Evolutionary conservation across 169 alveolate genomes (phyloP), one percentile per base, ranked within the genome.

Genomic region (Plasmodium sp.): DNA sequence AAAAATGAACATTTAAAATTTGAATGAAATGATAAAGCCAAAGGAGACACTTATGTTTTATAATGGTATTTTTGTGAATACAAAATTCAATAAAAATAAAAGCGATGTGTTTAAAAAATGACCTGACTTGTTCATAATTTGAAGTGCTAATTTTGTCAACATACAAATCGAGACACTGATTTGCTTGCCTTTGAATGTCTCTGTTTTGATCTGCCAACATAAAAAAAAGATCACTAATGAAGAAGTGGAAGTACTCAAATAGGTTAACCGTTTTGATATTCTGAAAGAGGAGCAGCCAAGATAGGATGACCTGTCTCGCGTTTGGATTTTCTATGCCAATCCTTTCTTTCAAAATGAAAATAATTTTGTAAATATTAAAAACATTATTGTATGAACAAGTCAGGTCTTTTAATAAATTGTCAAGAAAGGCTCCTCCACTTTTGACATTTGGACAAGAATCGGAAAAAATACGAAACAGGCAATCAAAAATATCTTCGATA

Each of bases 371-470:
- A 2, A 88, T 80, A 80, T 88, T 79, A 80, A 88, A 88, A 45
- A 88, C 82, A 51, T 92, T 92, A 41, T 95, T 94, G 86, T 85
- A 92, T 73, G 96, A 95, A 86, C 96, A 93, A 67, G 95, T 81
- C 77, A 94, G 84, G 72, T 95, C 98, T 73, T 93, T 81, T 91
- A 96, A 82, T 18, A 96, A 95, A 58, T 96, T 94, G 81, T 95
- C 96, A 36, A 96, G 84, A 75, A 93, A 90, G 45, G 88, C 94
- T 48, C 96, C 93, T n/a, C 96, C 96, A 58, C 91, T 94, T 84
- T 93, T 95, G 5, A 96, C 98, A 96, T 96, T 96, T 1, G 96
- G 96, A 86, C 96, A 96, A 6, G 92, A 36, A 79, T 96, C 98
- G 18, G 96, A 95, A 75, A 93, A 95, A 45, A 95, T 96, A 77